Evolutionary conservation across 257 asterid genomes (phyloP).

Genomic region (Forsythia viridissima): DNA sequence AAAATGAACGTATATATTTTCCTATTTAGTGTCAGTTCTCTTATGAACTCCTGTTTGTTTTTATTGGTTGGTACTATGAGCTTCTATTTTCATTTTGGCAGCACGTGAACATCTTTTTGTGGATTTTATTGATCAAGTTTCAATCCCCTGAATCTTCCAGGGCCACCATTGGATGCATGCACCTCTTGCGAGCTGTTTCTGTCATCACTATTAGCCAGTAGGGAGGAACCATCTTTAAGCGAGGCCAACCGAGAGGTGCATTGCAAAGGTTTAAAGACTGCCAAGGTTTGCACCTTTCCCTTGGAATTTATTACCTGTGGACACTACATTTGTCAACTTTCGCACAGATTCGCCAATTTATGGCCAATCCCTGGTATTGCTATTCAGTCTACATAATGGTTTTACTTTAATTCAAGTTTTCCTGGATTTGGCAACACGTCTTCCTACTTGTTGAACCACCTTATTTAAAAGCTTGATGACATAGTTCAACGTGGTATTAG

Average conservation of each 20-base stretch:
- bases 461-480: no score
- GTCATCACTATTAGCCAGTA: no score
- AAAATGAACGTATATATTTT: neutral
- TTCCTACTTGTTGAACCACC: neutral
- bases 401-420: conserved; percentile 8
- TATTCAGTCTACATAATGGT: conserved; percentile 13
- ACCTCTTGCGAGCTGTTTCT: conserved; percentile 36
- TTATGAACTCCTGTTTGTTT: no score
- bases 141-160: conserved; percentile 59
- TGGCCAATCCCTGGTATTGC: conserved; percentile 46
- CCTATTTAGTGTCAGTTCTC: neutral
- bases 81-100: conserved; percentile 23
- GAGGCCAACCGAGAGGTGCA: no score
- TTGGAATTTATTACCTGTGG: conserved; percentile 35
- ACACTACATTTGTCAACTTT: conserved; percentile 38
- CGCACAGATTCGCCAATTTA: conserved; percentile 34
- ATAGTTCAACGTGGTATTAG: no score
- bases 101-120: conserved; percentile 27
- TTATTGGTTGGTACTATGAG: neutral
- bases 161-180: conserved; percentile 58
- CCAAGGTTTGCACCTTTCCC: conserved; percentile 46
- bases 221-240: no score
- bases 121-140: conserved; percentile 43
- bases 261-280: conserved; percentile 39
- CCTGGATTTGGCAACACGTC: conserved; percentile 2